Evolutionary conservation across 2,329 filamentous ascomycete genomes (phyloP).

Genomic region (Aspergillus costaricaensis): DNA sequence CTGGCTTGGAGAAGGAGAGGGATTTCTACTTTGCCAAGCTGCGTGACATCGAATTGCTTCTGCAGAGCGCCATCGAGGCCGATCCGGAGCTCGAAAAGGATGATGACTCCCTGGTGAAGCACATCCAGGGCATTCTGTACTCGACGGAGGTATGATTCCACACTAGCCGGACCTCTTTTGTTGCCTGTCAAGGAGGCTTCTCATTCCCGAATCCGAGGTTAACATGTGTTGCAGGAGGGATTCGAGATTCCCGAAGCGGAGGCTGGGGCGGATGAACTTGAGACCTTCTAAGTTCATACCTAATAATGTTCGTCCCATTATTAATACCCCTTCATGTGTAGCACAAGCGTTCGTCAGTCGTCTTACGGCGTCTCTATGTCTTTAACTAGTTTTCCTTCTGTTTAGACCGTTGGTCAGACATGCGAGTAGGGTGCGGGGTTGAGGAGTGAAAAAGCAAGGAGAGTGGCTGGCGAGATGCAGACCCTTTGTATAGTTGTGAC

Average conservation of each 20-base stretch:
- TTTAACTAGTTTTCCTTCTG: background rate
- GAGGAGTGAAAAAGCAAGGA: background rate
- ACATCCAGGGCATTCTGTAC: conserved; percentile 95
- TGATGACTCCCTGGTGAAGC: conserved; percentile 86
- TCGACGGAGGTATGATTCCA: conserved; percentile 73
- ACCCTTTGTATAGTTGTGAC: background rate
- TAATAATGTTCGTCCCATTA: conserved; percentile 19
- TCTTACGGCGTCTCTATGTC: background rate
- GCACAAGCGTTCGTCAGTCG: conserved; percentile 19
- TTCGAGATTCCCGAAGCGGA: conserved; percentile 37
- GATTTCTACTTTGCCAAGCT: conserved; percentile 99
- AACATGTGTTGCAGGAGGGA: conserved; percentile 27
- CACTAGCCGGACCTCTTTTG: background rate
- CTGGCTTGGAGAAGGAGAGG: conserved; percentile 88
- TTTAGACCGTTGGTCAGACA: conserved; percentile 1
- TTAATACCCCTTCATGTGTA: conserved; percentile 28
- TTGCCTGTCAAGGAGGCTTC: background rate
- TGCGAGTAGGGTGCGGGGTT: background rate
- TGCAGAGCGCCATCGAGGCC: conserved; percentile 90
- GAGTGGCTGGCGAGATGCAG: background rate
- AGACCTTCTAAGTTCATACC: conserved; percentile 30
- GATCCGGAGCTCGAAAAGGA: conserved; percentile 93
- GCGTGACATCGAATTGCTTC: conserved; percentile 89
- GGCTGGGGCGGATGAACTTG: conserved; percentile 30
- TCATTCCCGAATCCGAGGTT: background rate